phyloP scores from a whole-genome alignment of 2,329 filamentous ascomycete species.

The Colletotrichum acutatum region DNA sequence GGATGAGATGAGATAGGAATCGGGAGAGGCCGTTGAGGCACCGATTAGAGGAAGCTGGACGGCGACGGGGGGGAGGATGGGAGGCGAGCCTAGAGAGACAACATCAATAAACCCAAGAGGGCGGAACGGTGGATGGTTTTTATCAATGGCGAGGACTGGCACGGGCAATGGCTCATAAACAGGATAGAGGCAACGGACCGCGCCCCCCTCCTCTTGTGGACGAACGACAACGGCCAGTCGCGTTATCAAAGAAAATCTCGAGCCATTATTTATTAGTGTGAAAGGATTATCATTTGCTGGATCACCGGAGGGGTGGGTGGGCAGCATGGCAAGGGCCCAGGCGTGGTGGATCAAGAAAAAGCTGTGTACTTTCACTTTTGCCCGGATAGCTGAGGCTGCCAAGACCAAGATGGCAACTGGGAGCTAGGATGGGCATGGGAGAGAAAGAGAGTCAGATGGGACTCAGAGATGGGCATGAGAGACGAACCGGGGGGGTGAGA shows the following conservation, averaged over 20 bases:
- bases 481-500: not conserved
- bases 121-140: constrained; percentile 22
- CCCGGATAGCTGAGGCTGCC: not conserved
- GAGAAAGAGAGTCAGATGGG: not conserved
- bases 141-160: constrained; percentile 17
- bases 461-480: not conserved
- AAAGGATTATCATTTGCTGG: constrained; percentile 36
- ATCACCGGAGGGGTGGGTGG: constrained; percentile 18
- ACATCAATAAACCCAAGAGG: not conserved
- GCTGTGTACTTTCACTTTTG: not conserved
- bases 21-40: not conserved
- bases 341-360: not conserved
- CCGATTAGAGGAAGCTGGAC: not conserved
- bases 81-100: constrained; percentile 12
- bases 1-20: not conserved
- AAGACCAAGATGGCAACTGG: not conserved
- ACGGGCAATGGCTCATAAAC: not conserved
- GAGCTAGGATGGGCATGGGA: not conserved
- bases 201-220: not conserved
- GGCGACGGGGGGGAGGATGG: not conserved
- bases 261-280: constrained; percentile 34
- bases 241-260: constrained; percentile 33
- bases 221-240: constrained; percentile 10
- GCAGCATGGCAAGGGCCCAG: not conserved
- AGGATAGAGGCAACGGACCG: not conserved